Evolutionary conservation across 2,329 filamentous ascomycete species (phyloP), one percentile per base, ranked within the genome.

Genomic region (Aspergillus oerlinghausenensis): DNA sequence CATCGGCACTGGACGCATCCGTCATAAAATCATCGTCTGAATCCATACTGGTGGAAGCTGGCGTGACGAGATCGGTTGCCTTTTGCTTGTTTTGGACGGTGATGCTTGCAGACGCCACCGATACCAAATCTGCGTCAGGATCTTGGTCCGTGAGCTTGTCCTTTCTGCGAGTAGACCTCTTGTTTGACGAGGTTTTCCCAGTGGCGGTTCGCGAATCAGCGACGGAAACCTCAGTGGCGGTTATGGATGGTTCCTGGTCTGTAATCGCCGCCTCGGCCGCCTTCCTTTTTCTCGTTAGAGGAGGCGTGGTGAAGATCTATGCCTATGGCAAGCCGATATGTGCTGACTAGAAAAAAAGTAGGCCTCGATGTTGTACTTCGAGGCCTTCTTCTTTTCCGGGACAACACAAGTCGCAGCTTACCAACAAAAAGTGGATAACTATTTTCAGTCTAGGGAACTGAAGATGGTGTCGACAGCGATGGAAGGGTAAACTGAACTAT

Each of bases 11-110:
- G 45, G 90, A 93, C 66, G 87, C 81, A 70, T 87, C 86, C 66
- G 89, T 95, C 83, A 94, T 88, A 74, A 92, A 92, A 59, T 97
- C 93, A 69, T 97, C 92, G 67, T 97, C 93, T 8, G 92, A 97
- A 78, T 96, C 92, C 92, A 97, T 97, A 62, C 80, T 84, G 73
- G 71, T 77, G 38, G 71, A 70, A 25, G 72, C 69, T 19, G 77
- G 74, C 21, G 75, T 77, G 59, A 69, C 73, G 56, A 80, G 60
- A 60, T 74, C 65, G 65, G 67, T 54, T 61, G 71, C 65, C 56
- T 63, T 66, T 52, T 65, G 62, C 50, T 45, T 71, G 45, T 57
- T 38, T 10, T 54, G 54, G 49, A 59, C 57, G 49, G 58, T 58
- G 50, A 61, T 51, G 11, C 49, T 51, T 38, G 54, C 58, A n/a